Base-by-base conservation (phyloP, 805 yeast species). In the Candida saitoana region DNA sequence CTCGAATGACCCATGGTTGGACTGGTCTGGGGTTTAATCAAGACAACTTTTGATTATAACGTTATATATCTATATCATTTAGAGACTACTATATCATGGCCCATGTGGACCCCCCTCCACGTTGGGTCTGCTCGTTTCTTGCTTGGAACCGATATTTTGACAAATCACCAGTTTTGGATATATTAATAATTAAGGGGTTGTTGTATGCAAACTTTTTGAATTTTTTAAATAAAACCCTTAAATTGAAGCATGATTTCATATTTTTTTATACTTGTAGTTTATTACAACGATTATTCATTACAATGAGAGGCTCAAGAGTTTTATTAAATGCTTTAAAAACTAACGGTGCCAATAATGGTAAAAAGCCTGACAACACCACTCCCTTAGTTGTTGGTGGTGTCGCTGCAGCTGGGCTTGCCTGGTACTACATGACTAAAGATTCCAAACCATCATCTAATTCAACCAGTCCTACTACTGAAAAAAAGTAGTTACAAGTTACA, bases 251-350 rank as follows among this genome's bases (percentile, higher is more conserved):
- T 71, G 96, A 90, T 70, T 86, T 87, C 59, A 96, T 90, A 68
- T 89, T 99, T 65, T 90, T 90, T 96, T 93, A 82, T 73, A 93
- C 90, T 83, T 93, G 93, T 79, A 93, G 93, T 70, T 76, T 90
- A 59, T 76, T 93, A n/a, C n/a, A n/a, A n/a, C n/a, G n/a, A 11
- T 32, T 6, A 8, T 12, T 32, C 12, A 32, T 12, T 14, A 34
- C n/a, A 14, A 36, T 36, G 38, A 36, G 18, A n/a, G 30, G 30
- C 5, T 14, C 20, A 7, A 36, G 38, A 36, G 14, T 24, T 22
- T 36, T 36, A 17, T 36, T 36, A 12, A 36, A 36, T n/a, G 30
- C 20, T 8, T n/a, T 25, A 5, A 36, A 24, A 6, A 36, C 19
- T 16, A 36, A 36, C 14, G 32, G 32, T 29, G 32, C 32, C 27